Conservation (phyloP, 768 basidiomycete genomes). For the Leccinum subgranulosum region DNA sequence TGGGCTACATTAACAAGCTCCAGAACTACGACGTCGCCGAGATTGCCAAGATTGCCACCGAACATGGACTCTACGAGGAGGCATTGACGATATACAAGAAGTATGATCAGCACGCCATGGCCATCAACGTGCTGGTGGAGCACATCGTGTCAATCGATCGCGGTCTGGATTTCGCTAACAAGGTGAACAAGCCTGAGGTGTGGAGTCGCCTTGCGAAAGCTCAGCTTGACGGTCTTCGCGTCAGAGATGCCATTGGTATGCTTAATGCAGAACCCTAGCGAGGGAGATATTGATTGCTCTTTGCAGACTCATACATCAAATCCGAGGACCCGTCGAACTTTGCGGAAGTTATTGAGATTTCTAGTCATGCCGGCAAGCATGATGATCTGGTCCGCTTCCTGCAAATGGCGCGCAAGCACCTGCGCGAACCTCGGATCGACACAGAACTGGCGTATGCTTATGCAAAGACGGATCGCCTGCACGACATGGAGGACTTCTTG, state of each 20-base stretch:
- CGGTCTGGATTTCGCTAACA: constrained; percentile 92
- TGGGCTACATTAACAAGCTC: constrained; percentile 96
- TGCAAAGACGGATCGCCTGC: constrained; percentile 94
- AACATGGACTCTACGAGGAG: constrained; percentile 94
- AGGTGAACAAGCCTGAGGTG: constrained; percentile 93
- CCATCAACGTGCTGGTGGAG: constrained; percentile 97
- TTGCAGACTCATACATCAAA: constrained; percentile 92
- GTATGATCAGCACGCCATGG: constrained; percentile 91
- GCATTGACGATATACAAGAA: constrained; percentile 98
- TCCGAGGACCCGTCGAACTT: constrained; percentile 95
- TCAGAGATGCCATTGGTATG: constrained; percentile 95
- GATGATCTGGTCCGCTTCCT: constrained; percentile 95
- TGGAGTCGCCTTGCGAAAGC: constrained; percentile 99
- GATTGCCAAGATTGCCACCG: constrained; percentile 95
- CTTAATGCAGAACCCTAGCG: background rate
- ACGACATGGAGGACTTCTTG: constrained; percentile 99
- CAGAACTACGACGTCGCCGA: constrained; percentile 93
- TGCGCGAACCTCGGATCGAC: constrained; percentile 97
- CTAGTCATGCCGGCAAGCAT: constrained; percentile 87
- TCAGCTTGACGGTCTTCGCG: constrained; percentile 94
- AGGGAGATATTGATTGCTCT: constrained; percentile 1
- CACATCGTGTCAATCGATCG: constrained; percentile 98
- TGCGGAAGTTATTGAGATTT: constrained; percentile 92
- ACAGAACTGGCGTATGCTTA: constrained; percentile 98
- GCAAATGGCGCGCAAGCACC: constrained; percentile 97